Conservation (phyloP, 164 flowering plant genomes). For the Magnolia changhungtana region DNA sequence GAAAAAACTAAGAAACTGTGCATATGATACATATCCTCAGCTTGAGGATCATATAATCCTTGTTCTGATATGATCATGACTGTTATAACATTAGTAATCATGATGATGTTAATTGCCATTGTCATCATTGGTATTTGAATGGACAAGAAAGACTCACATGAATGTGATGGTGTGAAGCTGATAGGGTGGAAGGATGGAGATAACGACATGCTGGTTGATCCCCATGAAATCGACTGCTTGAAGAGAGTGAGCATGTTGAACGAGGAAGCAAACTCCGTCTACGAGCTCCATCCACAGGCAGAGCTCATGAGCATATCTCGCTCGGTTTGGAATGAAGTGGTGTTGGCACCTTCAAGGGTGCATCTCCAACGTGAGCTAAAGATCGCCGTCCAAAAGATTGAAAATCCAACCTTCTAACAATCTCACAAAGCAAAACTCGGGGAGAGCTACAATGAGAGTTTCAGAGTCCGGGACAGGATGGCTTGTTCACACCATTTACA, state of each 20-base stretch:
- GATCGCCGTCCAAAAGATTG: conserved; percentile 41
- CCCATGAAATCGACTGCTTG: conserved; percentile 60
- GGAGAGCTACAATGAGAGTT: not conserved
- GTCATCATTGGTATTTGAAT: not conserved
- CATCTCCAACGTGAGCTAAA: conserved; percentile 48
- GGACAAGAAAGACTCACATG: not conserved
- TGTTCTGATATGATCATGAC: not conserved
- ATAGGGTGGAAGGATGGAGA: conserved; percentile 83
- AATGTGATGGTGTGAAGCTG: conserved; percentile 38
- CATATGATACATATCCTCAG: not conserved
- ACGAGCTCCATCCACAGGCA: conserved; percentile 52
- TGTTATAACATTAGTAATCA: not conserved
- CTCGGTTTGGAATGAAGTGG: conserved; percentile 63
- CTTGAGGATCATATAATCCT: not conserved
- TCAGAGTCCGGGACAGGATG: not conserved
- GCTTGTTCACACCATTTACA: not conserved
- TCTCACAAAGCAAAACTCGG: not conserved
- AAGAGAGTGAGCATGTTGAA: conserved; percentile 42
- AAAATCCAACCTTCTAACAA: conserved; percentile 19
- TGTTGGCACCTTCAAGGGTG: conserved; percentile 48
- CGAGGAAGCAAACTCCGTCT: conserved; percentile 62
- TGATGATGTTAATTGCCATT: no score
- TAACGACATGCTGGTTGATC: conserved; percentile 57
- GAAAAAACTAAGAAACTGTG: not conserved
- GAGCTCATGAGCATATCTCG: conserved; percentile 22